Evolutionary conservation across 2,329 filamentous ascomycete genomes (phyloP), one percentile per base, ranked within the genome.

Genomic region (Ophiostoma tasmaniense): DNA sequence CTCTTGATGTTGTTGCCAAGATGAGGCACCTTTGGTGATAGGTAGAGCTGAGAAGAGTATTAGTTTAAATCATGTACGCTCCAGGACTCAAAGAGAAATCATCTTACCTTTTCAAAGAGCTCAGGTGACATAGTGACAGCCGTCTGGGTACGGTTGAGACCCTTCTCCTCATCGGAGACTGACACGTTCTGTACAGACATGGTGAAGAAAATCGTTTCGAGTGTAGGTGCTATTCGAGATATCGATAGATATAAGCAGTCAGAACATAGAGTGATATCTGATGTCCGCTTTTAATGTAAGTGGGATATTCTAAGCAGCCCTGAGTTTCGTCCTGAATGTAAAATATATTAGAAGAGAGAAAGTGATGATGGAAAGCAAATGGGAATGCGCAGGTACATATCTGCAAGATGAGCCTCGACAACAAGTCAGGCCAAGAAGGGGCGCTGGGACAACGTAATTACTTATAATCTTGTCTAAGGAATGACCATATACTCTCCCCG

Each of bases 61-160:
- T 33, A 69, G 59, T n/a, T 65, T 7, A 17, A 7, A 22, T 17
- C 14, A 13, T 3, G 25, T 10, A 39, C 3, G 25, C 14, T 0
- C n/a, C n/a, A n/a, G n/a, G n/a, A n/a, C n/a, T 45, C 17, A 2
- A 6, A 37, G 4, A 22, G 11, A 17, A 37, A 28, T 17, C n/a
- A 20, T 28, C 42, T 17, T 37, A 67, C 66, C 68, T 69, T 69
- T 25, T 69, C 66, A n/a, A 67, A 69, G 39, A 69, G 37, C 61
- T 69, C 68, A 1, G 68, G 68, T 1, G 68, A 69, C 68, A 69
- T 67, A 45, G 68, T 69, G 22, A 69, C 68, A 13, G 68, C 68
- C 14, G 68, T 69, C 45, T 67, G 68, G 45, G 68, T 65, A n/a
- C 66, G 66, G 59, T 69, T 69, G 33, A 69, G 68, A 45, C 68